Evolutionary conservation across 192 early-diverging fungal species (phyloP), one percentile per base, ranked within the genome.

Genomic region (Funneliformis geosporum): DNA sequence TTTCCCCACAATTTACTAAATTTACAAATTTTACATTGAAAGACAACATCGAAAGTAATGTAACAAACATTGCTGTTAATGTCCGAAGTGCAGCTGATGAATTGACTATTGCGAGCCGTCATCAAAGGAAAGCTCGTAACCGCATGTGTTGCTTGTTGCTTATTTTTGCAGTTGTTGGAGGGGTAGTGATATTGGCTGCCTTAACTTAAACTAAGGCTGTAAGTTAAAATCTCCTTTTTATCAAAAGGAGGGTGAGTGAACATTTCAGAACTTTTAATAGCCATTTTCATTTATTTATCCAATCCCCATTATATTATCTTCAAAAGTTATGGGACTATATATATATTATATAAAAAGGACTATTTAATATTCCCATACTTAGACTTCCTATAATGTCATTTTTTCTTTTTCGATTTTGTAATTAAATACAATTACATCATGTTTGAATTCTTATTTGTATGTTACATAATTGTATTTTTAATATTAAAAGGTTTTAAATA

Each of bases 41-140:
- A 95, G 98, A 98, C 75, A 97, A 95, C 71, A 99, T 99, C 75
- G 95, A 98, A 82, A 89, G 91, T 25, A 99, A 98, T 83, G 95
- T 99, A n/a, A 88, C 92, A 50, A 89, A 86, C 64, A 94, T 97
- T 60, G 86, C 90, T 8, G 86, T 90, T 76, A 93, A 96, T 73
- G 90, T 95, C 38, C 89, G 92, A 43, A 84, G 88, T n/a, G 97
- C 96, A 5, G 87, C 93, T 0, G 90, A 90, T 38, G 93, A 99
- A 80, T 86, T 99, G 73, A 86, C 88, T 12, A 83, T 84, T n/a
- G 98, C 98, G 2, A 90, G 86, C 64, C 88, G 91, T 47, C 88
- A 95, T 80, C 96, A 97, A 75, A 89, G 88, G 67, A 88, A 87
- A 47, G 87, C 95, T 6, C 89, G 92, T 77, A 94, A 93, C 80